A percentile compares a stretch with the other conserved stretches of the same genome.
These are phyloP conservation scores for Ogataea siamensis DNA, from an alignment of 805 yeast species.

Conservation along the genomic window DNA sequence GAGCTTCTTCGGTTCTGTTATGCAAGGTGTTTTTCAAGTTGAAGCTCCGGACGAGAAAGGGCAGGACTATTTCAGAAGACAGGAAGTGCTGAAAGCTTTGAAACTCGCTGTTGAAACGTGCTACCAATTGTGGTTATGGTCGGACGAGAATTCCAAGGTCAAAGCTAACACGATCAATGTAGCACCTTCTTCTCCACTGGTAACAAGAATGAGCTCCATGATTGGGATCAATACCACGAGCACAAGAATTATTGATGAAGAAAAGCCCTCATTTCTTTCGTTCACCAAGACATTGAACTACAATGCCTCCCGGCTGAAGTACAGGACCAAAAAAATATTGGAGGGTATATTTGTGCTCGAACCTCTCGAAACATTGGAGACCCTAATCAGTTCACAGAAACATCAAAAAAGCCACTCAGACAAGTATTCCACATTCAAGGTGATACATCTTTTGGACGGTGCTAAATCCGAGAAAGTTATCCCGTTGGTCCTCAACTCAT, in stretches of 20 bases:
- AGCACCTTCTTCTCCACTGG: constrained; percentile 16
- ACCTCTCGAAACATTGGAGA: constrained; percentile 69
- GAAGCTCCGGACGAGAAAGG: constrained; percentile 58
- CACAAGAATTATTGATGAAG: constrained; percentile 14
- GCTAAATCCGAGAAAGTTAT: constrained; percentile 74
- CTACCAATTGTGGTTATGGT: constrained; percentile 69
- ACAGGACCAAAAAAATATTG: constrained; percentile 61
- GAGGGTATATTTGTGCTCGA: constrained; percentile 66
- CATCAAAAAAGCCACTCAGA: constrained; percentile 21
- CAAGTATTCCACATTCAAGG: constrained; percentile 45
- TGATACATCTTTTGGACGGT: constrained; percentile 80
- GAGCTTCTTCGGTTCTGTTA: constrained; percentile 64
- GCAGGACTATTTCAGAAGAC: constrained; percentile 51
- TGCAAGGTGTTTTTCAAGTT: constrained; percentile 75
- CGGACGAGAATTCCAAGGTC: constrained; percentile 43
- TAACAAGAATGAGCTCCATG: constrained; percentile 19
- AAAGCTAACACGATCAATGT: constrained; percentile 7
- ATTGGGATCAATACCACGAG: constrained; percentile 7
- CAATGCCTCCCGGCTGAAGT: constrained; percentile 61
- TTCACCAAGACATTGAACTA: constrained; percentile 40
- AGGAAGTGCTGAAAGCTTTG: constrained; percentile 60
- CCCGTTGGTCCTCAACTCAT: constrained; percentile 61
- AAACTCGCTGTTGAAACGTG: constrained; percentile 55
- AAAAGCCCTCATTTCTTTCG: constrained; percentile 23
- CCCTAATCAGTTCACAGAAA: constrained; percentile 44